Conservation (phyloP, 1,284 basidiomycete species). For the Pascua sp. region DNA sequence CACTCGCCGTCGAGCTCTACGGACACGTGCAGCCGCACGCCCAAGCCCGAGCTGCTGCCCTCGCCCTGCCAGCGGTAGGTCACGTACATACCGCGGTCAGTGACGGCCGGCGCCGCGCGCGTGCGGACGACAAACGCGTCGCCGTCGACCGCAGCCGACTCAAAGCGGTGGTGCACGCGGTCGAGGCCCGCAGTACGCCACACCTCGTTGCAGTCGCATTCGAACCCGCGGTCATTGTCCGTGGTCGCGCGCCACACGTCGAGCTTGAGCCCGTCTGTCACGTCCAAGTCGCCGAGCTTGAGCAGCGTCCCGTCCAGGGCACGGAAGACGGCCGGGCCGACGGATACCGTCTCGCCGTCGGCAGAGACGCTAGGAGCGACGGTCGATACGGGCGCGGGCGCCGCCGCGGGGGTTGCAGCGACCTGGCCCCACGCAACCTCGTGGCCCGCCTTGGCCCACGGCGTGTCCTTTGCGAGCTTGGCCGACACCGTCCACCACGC, state of each 20-base stretch:
- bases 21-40: neutral
- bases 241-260: slow-evolving; percentile 26
- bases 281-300: slow-evolving; percentile 2
- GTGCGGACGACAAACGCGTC: slow-evolving; percentile 8
- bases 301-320: slow-evolving; percentile 8
- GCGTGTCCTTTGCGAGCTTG: neutral
- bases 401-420: no score
- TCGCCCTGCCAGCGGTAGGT: slow-evolving; percentile 11
- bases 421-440: slow-evolving; percentile 20
- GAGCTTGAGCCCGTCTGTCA: neutral
- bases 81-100: slow-evolving; percentile 6
- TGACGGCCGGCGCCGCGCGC: slow-evolving; percentile 11
- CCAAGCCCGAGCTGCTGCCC: neutral
- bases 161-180: slow-evolving; percentile 13
- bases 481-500: slow-evolving; percentile 6
- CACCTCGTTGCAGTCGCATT: neutral
- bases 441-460: slow-evolving; percentile 19
- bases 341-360: neutral
- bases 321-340: slow-evolving; percentile 20
- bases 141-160: slow-evolving; percentile 7
- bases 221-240: slow-evolving; percentile 22
- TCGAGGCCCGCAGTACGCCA: slow-evolving; percentile 16
- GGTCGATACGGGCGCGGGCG: no score
- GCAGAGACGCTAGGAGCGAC: no score
- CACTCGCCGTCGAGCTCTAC: slow-evolving; percentile 16